Base-by-base conservation (phyloP, 1,139 yeast species). In the Hyphopichia wangnamkhiaoensis region DNA sequence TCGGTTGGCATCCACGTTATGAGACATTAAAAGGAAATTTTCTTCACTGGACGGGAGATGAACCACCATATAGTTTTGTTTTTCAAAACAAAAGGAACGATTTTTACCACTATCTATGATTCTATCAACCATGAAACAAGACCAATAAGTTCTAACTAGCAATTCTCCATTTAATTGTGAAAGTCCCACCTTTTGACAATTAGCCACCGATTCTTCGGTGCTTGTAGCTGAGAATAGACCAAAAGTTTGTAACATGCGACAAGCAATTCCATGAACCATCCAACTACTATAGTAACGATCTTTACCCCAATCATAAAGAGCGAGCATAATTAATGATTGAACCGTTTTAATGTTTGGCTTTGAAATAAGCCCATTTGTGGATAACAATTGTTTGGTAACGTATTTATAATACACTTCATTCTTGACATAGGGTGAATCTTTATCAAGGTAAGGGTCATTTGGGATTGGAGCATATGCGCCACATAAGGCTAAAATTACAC, bases 1-100 rank as follows among this genome's bases (percentile, higher is more conserved):
- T 20, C 8, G 12, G 14, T 13, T 30, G 10, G 31, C 18, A 6
- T 20, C 20, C 12, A 13, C 19, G 14, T 15, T 30, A 20, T 17
- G n/a, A 12, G 41, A 15, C 30, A 38, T 38, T 10, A 25, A 31
- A 14, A 34, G 31, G 20, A 30, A 38, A 14, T 17, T 21, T 8
- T 38, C 41, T 6, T 38, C 41, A 19, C 32, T 30, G 4, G 26
- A 21, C 19, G 41, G 41, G 8, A 38, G 25, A 12, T 33, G 38
- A 18, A 19, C 20, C 12, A n/a, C 17, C 9, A 3, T 4, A 13
- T 31, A 16, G 14, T 26, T 31, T 13, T n/a, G 20, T 9, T 12
- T 16, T 29, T 31, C 24, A 19, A 27, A 20, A 20, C 33, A 14
- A 21, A 30, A 31, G 31, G 29, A 14, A 7, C 28, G 20, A n/a